Conservation (phyloP, 2,329 filamentous ascomycete genomes). For the Ophiostoma quercus region DNA sequence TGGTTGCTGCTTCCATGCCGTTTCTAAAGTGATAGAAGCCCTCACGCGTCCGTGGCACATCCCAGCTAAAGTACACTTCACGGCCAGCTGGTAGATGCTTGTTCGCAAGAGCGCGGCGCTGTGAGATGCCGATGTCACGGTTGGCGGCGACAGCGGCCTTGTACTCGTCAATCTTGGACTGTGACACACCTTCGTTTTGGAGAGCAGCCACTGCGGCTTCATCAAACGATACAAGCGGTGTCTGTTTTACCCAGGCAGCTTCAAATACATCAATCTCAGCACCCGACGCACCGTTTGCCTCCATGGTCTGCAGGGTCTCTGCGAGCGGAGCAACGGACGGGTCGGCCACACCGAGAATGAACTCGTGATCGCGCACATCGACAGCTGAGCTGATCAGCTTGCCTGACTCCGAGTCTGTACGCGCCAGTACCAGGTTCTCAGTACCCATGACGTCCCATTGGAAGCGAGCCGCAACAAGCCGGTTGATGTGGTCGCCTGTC, state of each 20-base stretch:
- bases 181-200: slow-evolving; percentile 56
- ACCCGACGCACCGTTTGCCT: slow-evolving; percentile 68
- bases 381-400: slow-evolving; percentile 85
- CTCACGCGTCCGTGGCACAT: slow-evolving; percentile 86
- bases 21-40: slow-evolving; percentile 88
- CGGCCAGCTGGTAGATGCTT: slow-evolving; percentile 56
- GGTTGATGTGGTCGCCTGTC: slow-evolving; percentile 91
- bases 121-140: slow-evolving; percentile 70
- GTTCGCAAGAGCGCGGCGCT: slow-evolving; percentile 67
- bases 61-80: slow-evolving; percentile 75
- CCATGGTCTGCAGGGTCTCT: slow-evolving; percentile 87
- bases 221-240: slow-evolving; percentile 84
- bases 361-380: slow-evolving; percentile 93
- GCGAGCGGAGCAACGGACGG: slow-evolving; percentile 42
- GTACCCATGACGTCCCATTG: slow-evolving; percentile 98
- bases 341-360: slow-evolving; percentile 58
- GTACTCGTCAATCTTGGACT: slow-evolving; percentile 64
- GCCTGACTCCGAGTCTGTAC: slow-evolving; percentile 92
- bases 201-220: slow-evolving; percentile 80
- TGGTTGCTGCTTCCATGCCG: slow-evolving; percentile 80
- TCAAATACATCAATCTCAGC: slow-evolving; percentile 82
- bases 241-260: slow-evolving; percentile 78
- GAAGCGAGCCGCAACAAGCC: slow-evolving; percentile 83
- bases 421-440: slow-evolving; percentile 90
- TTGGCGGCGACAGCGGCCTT: slow-evolving; percentile 56